Evolutionary conservation across 2,329 filamentous ascomycete genomes (phyloP).

Genomic region (Blumeria hordei): DNA sequence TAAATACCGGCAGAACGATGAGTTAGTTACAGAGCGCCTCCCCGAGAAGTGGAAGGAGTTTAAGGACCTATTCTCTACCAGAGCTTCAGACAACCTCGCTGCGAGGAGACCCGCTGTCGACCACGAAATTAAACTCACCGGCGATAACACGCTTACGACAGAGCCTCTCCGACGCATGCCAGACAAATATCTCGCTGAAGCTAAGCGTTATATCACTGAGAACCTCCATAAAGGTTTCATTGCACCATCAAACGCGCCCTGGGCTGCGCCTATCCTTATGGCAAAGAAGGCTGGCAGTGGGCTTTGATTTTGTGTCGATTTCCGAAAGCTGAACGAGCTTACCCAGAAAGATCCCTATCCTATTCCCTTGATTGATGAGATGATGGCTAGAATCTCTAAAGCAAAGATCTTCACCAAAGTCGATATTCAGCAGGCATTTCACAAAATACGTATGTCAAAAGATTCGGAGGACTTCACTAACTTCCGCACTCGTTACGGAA

Average conservation of each 20-base stretch:
- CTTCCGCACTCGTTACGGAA: background rate
- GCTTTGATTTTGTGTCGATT: background rate
- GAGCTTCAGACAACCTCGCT: too few relatives aligned
- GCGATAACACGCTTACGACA: too few relatives aligned
- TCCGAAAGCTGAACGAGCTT: background rate
- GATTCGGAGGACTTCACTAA: background rate
- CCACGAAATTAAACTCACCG: too few relatives aligned
- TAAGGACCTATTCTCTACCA: too few relatives aligned
- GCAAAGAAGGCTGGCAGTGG: background rate
- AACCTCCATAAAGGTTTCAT: background rate
- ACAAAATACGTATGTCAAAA: background rate
- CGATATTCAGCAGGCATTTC: background rate
- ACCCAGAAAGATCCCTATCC: background rate
- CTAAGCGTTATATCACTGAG: background rate
- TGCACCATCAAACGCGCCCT: background rate
- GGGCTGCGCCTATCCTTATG: background rate
- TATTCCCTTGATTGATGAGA: background rate
- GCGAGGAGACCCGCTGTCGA: too few relatives aligned
- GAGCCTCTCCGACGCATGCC: too few relatives aligned
- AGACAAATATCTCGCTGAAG: too few relatives aligned
- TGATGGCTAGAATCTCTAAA: background rate
- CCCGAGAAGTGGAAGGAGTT: too few relatives aligned
- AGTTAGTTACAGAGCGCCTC: too few relatives aligned
- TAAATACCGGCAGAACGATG: too few relatives aligned
- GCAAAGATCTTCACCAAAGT: background rate